A percentile compares a stretch with the other conserved stretches of the same genome.
Evolutionary conservation across 1,284 basidiomycete genomes (phyloP).

Genomic region (Naganishia sp.): DNA sequence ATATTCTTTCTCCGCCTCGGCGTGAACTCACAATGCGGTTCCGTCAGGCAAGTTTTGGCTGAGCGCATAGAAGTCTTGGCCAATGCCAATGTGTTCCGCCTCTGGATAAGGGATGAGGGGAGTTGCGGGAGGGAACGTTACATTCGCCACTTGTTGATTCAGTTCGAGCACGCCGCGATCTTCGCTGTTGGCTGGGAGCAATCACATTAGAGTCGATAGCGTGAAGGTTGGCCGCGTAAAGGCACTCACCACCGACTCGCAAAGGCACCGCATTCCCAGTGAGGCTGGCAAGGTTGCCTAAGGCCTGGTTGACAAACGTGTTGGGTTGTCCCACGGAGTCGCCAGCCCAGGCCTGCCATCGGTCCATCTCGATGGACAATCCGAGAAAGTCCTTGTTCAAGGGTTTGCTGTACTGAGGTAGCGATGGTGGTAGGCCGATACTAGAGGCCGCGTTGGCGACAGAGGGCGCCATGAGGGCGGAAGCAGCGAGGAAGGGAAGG

Average conservation of each 20-base stretch:
- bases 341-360: constrained; percentile 39
- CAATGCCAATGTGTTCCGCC: constrained; percentile 61
- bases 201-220: background rate
- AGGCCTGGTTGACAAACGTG: constrained; percentile 35
- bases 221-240: background rate
- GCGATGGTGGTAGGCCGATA: constrained; percentile 18
- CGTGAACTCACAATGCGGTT: constrained; percentile 40
- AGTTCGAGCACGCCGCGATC: constrained; percentile 25
- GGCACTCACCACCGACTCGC: constrained; percentile 32
- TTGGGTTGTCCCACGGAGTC: constrained; percentile 36
- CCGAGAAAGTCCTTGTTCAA: constrained; percentile 34
- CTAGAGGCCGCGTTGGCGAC: constrained; percentile 23
- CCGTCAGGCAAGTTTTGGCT: constrained; percentile 60
- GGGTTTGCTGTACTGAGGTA: constrained; percentile 26
- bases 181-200: constrained; percentile 27
- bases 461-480: constrained; percentile 20
- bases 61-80: constrained; percentile 62
- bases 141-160: constrained; percentile 32
- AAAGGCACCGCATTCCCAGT: constrained; percentile 35
- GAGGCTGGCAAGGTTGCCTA: constrained; percentile 33
- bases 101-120: constrained; percentile 64
- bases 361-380: constrained; percentile 39
- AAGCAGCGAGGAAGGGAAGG: constrained; percentile 19
- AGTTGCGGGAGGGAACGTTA: constrained; percentile 59
- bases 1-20: background rate